Percentiles rank a stretch among this genome's conserved stretches.
These are phyloP conservation scores for Tolypocladium ophioglossoides DNA, from an alignment of 2,329 filamentous ascomycete species.

Conservation along the genomic window DNA sequence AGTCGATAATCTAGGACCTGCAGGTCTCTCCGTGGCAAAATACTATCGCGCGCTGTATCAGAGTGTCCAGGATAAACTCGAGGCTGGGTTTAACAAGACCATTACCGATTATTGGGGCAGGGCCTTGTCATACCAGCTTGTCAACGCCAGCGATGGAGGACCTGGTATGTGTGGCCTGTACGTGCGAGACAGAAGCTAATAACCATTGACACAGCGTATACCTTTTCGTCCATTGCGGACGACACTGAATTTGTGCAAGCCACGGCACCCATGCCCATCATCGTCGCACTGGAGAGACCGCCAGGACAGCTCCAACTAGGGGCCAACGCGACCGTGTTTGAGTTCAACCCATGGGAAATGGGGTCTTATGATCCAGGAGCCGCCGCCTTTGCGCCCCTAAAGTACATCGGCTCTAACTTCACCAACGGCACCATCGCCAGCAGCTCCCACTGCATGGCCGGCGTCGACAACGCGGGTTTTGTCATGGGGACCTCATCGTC, in stretches of 20 bases:
- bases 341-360: constrained; percentile 73
- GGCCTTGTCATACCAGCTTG: constrained; percentile 65
- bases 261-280: constrained; percentile 59
- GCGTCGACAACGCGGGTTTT: constrained; percentile 75
- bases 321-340: constrained; percentile 64
- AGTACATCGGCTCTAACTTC: constrained; percentile 67
- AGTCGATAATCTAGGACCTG: constrained; percentile 7
- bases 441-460: constrained; percentile 54
- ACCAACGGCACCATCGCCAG: constrained; percentile 46
- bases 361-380: constrained; percentile 66
- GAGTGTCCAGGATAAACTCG: constrained; percentile 47
- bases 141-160: constrained; percentile 61
- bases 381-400: constrained; percentile 58
- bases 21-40: constrained; percentile 13
- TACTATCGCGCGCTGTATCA: constrained; percentile 54
- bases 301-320: constrained; percentile 52
- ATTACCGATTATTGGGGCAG: constrained; percentile 78
- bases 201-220: constrained; percentile 40
- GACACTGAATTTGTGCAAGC: constrained; percentile 51
- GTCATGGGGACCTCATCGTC: constrained; percentile 80
- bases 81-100: constrained; percentile 46
- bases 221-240: constrained; percentile 55
- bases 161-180: constrained; percentile 24
- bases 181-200: background rate
- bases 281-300: constrained; percentile 58